Evolutionary conservation across 2,329 filamentous ascomycete species (phyloP).

Genomic region (Monosporascus sp.): DNA sequence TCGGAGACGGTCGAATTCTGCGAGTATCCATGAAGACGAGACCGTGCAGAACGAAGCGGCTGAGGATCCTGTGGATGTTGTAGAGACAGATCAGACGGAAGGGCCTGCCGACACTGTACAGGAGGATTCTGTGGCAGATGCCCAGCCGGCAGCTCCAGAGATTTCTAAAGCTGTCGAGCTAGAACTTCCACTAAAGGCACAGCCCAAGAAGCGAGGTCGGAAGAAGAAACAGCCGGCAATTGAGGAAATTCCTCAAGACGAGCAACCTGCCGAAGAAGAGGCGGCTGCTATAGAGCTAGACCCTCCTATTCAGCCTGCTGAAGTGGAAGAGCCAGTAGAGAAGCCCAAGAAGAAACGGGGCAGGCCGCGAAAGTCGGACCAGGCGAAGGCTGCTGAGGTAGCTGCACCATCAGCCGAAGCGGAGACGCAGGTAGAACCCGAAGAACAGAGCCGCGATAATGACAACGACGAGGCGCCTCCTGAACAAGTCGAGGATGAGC

Average conservation of each 20-base stretch:
- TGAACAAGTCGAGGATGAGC: background rate
- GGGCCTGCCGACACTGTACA: background rate
- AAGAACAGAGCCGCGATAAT: background rate
- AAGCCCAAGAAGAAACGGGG: slow-evolving; percentile 27
- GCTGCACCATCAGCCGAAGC: background rate
- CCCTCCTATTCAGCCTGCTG: slow-evolving; percentile 1
- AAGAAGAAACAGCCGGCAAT: slow-evolving; percentile 22
- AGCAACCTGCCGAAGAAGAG: slow-evolving; percentile 1
- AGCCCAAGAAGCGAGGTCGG: slow-evolving; percentile 25
- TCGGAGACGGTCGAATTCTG: slow-evolving; percentile 9
- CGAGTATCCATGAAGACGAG: slow-evolving; percentile 4
- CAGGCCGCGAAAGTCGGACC: slow-evolving; percentile 22
- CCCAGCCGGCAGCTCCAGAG: background rate
- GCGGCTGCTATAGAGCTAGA: background rate
- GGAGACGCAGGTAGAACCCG: background rate
- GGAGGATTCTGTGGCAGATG: background rate
- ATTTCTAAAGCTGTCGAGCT: slow-evolving; percentile 4
- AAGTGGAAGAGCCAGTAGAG: slow-evolving; percentile 9
- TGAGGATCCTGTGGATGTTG: background rate
- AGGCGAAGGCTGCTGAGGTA: slow-evolving; percentile 8
- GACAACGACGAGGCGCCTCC: background rate
- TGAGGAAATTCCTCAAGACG: slow-evolving; percentile 4
- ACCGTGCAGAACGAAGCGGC: background rate
- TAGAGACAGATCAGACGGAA: background rate
- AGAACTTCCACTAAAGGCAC: slow-evolving; percentile 7